Base-by-base conservation (phyloP, 2,329 filamentous ascomycete species). In the Graphilbum sp. region DNA sequence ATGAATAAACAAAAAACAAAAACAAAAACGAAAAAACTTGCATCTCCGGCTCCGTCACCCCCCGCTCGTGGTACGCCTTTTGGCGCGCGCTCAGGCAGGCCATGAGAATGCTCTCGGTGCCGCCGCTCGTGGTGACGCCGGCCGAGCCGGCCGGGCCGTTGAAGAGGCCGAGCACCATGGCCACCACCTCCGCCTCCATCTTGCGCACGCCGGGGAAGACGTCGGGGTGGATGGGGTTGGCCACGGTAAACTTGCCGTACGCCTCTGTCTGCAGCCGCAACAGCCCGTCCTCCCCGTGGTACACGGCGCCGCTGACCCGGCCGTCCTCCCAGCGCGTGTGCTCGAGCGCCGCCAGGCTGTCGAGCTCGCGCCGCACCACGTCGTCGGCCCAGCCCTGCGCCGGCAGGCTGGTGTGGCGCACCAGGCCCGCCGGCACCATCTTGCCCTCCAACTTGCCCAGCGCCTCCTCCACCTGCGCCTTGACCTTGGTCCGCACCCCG, bases 241-340 rank as follows among this genome's bases (percentile, higher is more conserved):
- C 73, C 23, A 98, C 90, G 36, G 86, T 88, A 56, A 98, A 98
- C 58, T 82, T 81, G 46, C 82, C 81, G 66, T 88, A 96, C 0
- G 90, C 88, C 55, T 95, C 84, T 6, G 83, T 82, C 63, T 98
- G 90, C 30, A 98, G 64, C 52, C 79, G 73, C 43, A 90, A 61
- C 48, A 98, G 62, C 33, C 80, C 77, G 30, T 82, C 72, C 38
- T 90, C 90, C 46, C 90, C 90, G 54, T 96, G 88, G 54, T 98
- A 98, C 25, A 98, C 90, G 21, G 90, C 88, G 23, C 90, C 90
- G 32, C 83, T 92, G 39, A 98, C 90, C 46, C 75, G 79, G 9
- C 90, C 90, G 56, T 96, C 88, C 60, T 98, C 90, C 90, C 90
- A 98, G 46, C 81, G 73, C 2, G 87, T 94, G 59, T 96, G 90